phyloP scores from a whole-genome alignment of 2,329 filamentous ascomycete genomes.

The Cucurbitaria berberidis region DNA sequence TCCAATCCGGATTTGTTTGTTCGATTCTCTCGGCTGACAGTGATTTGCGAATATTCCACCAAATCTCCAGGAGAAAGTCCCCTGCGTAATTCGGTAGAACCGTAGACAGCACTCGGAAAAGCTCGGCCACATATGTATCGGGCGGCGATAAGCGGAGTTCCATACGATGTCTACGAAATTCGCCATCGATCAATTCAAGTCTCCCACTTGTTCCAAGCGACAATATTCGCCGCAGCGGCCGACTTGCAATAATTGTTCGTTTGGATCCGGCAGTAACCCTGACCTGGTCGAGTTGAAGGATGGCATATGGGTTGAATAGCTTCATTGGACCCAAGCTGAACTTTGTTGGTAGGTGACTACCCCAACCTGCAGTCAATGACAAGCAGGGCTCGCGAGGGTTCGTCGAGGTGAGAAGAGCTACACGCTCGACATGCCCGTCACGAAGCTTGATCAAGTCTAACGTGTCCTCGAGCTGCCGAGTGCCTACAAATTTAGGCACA shows the following conservation, averaged over 20 bases:
- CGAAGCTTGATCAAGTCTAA: conserved; percentile 41
- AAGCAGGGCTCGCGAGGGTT: conserved; percentile 29
- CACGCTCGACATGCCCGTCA: conserved; percentile 41
- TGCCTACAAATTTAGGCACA: conserved; percentile 40
- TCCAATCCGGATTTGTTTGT: conserved; percentile 39
- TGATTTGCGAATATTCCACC: conserved; percentile 46
- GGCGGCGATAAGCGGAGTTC: conserved; percentile 40
- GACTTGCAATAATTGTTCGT: conserved; percentile 34
- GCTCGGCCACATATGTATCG: conserved; percentile 33
- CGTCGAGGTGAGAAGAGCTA: conserved; percentile 34
- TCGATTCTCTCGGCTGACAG: conserved; percentile 17
- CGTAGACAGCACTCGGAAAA: conserved; percentile 41
- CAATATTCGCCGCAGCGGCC: conserved; percentile 30
- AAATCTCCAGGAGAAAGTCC: conserved; percentile 47
- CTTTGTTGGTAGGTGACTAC: conserved; percentile 40
- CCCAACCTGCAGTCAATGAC: conserved; percentile 47
- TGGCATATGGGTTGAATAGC: conserved; percentile 43
- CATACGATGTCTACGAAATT: conserved; percentile 40
- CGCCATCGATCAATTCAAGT: conserved; percentile 43
- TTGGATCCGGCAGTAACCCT: conserved; percentile 43
- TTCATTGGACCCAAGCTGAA: conserved; percentile 34
- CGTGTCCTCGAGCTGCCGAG: conserved; percentile 30
- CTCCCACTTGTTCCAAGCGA: conserved; percentile 34
- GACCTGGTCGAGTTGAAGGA: conserved; percentile 33
- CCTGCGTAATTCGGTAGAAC: conserved; percentile 45